Conservation (phyloP, 2,329 filamentous ascomycete genomes). For the Aspergillus carbonarius region DNA sequence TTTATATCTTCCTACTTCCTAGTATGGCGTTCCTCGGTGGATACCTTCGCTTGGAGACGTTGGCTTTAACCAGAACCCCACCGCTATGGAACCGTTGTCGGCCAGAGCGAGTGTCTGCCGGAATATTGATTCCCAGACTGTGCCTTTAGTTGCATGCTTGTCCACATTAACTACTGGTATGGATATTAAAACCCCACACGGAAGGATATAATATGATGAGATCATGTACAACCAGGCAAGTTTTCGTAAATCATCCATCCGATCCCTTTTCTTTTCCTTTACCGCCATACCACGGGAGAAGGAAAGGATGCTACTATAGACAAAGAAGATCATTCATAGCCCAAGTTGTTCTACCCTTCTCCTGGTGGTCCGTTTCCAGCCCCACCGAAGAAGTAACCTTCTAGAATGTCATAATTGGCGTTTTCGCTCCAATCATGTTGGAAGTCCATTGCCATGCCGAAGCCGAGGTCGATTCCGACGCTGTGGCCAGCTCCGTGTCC, state of each 20-base stretch:
- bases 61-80: no score
- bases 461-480: slow-evolving; percentile 46
- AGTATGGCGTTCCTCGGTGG: no score
- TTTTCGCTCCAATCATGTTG: slow-evolving; percentile 52
- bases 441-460: slow-evolving; percentile 46
- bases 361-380: slow-evolving; percentile 30
- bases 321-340: slow-evolving; percentile 2
- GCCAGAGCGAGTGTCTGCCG: no score
- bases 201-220: background rate
- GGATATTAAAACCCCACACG: background rate
- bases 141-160: background rate
- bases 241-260: background rate
- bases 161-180: background rate
- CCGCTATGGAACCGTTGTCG: no score
- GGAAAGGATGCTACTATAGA: slow-evolving; percentile 3
- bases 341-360: slow-evolving; percentile 11
- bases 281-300: background rate
- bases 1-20: no score
- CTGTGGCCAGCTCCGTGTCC: slow-evolving; percentile 35
- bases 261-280: slow-evolving; percentile 3
- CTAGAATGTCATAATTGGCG: slow-evolving; percentile 51
- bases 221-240: background rate
- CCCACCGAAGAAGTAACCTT: slow-evolving; percentile 57
- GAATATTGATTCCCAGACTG: no score
- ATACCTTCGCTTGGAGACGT: no score